Conservation (phyloP, 495 filamentous ascomycete species). For the Aspergillus coremiiformis region DNA sequence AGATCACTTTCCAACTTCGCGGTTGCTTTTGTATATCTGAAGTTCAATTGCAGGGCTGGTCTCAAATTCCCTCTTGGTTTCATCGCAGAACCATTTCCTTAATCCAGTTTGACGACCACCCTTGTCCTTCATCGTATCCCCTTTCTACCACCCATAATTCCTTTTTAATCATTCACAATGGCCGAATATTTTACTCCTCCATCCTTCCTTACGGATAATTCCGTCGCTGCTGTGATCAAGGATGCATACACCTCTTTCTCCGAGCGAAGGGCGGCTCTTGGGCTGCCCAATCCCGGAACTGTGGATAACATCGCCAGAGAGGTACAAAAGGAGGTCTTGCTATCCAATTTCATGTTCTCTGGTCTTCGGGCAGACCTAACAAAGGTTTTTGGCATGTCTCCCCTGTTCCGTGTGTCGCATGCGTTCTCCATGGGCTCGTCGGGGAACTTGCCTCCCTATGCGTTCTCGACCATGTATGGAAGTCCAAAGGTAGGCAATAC, state of each 20-base stretch:
- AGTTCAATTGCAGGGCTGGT: conserved; percentile 25
- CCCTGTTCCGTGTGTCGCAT: conserved; percentile 95
- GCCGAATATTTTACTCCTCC: conserved; percentile 47
- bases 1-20: conserved; percentile 8
- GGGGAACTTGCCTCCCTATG: conserved; percentile 77
- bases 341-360: conserved; percentile 90
- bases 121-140: background rate
- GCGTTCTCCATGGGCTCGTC: conserved; percentile 87
- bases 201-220: conserved; percentile 64
- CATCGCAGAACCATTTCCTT: background rate
- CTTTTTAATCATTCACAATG: conserved; percentile 28
- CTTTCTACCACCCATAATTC: background rate
- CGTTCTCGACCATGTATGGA: conserved; percentile 87
- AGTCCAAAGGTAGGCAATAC: conserved; percentile 68
- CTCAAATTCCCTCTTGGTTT: conserved; percentile 22
- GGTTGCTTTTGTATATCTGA: conserved; percentile 14
- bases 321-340: conserved; percentile 88
- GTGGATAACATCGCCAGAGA: conserved; percentile 88
- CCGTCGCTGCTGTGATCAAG: conserved; percentile 57
- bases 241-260: conserved; percentile 79
- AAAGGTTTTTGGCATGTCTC: conserved; percentile 86
- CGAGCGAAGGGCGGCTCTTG: conserved; percentile 76
- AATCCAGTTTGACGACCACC: conserved; percentile 6
- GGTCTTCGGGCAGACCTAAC: conserved; percentile 92
- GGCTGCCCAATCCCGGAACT: conserved; percentile 83